A percentile compares a stretch with the other conserved stretches of the same genome.
phyloP scores from a whole-genome alignment of 495 filamentous ascomycete genomes.

The Clavariopsis aquatica region DNA sequence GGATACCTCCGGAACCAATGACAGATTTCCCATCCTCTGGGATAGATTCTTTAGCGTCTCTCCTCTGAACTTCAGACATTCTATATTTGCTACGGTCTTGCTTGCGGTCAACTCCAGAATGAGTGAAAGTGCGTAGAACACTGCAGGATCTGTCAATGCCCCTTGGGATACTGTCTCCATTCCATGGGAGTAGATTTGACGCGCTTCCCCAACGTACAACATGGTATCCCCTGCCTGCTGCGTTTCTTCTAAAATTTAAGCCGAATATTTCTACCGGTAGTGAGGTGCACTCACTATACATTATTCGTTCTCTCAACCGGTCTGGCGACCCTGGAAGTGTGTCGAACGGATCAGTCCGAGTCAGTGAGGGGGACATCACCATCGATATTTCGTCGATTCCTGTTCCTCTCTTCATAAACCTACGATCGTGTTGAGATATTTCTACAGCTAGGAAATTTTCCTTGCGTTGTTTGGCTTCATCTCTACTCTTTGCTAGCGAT shows the following conservation, averaged over 20 bases:
- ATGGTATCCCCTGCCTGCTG: slow-evolving; percentile 8
- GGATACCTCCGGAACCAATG: neutral
- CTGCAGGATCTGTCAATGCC: slow-evolving; percentile 14
- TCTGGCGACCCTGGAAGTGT: slow-evolving; percentile 6
- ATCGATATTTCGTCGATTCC: neutral
- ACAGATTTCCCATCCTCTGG: neutral
- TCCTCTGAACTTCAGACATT: slow-evolving; percentile 14
- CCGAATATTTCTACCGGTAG: neutral
- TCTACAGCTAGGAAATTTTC: neutral
- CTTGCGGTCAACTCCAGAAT: slow-evolving; percentile 8
- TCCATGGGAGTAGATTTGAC: slow-evolving; percentile 11
- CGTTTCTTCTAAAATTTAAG: neutral
- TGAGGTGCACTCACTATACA: slow-evolving; percentile 7
- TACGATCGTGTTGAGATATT: neutral
- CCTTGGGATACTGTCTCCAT: slow-evolving; percentile 20
- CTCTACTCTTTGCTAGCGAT: neutral
- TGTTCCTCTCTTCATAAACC: neutral
- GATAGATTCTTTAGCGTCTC: slow-evolving; percentile 1
- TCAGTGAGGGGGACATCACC: neutral
- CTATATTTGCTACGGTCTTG: slow-evolving; percentile 1
- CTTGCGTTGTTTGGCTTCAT: neutral
- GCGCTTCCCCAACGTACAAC: slow-evolving; percentile 9
- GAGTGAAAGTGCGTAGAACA: slow-evolving; percentile 26
- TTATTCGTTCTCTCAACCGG: slow-evolving; percentile 5
- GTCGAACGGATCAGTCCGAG: slow-evolving; percentile 13